These are phyloP conservation scores for Notholithocarpus densiflorus DNA, from an alignment of 306 rosid species.

Conservation along the genomic window DNA sequence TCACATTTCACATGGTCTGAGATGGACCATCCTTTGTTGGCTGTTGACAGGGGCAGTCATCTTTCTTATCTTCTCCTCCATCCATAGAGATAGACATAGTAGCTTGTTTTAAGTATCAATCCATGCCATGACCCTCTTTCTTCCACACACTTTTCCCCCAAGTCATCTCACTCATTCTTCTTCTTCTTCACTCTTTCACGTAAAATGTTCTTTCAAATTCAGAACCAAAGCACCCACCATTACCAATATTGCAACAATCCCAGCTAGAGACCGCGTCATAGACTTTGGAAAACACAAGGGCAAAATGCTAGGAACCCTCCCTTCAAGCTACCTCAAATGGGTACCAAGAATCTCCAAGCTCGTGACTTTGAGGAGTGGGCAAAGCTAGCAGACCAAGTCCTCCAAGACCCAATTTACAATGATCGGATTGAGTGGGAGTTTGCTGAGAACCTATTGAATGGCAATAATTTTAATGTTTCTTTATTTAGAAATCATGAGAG, in stretches of 20 bases:
- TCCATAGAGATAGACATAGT: no score
- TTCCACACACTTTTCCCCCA: slow-evolving; percentile 10
- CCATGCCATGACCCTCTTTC: slow-evolving; percentile 22
- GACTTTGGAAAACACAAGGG: slow-evolving; percentile 69
- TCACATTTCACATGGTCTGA: no score
- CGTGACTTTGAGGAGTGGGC: slow-evolving; percentile 53
- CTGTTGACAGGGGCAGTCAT: no score
- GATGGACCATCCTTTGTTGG: no score
- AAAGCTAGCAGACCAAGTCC: slow-evolving; percentile 60
- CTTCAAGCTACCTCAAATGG: slow-evolving; percentile 66
- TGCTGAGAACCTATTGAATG: slow-evolving; percentile 35
- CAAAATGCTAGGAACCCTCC: slow-evolving; percentile 62
- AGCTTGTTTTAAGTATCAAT: neutral
- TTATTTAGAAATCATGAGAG: neutral
- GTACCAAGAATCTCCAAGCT: slow-evolving; percentile 48
- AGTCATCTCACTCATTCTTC: neutral
- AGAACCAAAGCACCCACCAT: neutral
- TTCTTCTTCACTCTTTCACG: neutral
- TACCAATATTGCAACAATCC: neutral
- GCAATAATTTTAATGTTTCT: neutral
- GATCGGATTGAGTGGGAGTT: slow-evolving; percentile 70
- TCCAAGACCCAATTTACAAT: slow-evolving; percentile 50
- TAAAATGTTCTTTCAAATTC: slow-evolving; percentile 27
- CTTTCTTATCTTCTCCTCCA: no score
- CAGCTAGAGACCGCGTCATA: slow-evolving; percentile 49